These are phyloP conservation scores for Penicillium sp. DNA, from an alignment of 2,329 filamentous ascomycete genomes.

Conservation along the genomic window DNA sequence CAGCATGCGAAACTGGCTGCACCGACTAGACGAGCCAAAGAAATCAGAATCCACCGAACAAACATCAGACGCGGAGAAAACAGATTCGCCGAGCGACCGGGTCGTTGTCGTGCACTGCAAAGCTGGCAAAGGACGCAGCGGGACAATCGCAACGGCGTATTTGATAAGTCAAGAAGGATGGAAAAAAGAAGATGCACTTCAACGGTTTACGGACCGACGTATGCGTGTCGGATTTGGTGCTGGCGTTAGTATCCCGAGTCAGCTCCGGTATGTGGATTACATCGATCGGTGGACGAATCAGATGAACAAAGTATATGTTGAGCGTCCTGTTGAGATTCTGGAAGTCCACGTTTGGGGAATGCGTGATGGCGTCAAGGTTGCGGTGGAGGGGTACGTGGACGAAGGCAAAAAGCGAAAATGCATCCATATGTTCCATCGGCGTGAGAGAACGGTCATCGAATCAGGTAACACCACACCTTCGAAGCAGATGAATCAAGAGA, in stretches of 20 bases:
- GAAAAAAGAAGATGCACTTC: slow-evolving; percentile 63
- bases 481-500: slow-evolving; percentile 9
- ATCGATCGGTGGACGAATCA: slow-evolving; percentile 81
- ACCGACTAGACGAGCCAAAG: slow-evolving; percentile 35
- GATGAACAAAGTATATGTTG: slow-evolving; percentile 73
- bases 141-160: slow-evolving; percentile 84
- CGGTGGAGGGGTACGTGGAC: slow-evolving; percentile 82
- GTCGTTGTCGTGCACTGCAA: slow-evolving; percentile 96
- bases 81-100: slow-evolving; percentile 45
- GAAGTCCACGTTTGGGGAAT: slow-evolving; percentile 91
- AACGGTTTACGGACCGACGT: slow-evolving; percentile 73
- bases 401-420: slow-evolving; percentile 82
- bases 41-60: slow-evolving; percentile 14
- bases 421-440: slow-evolving; percentile 74
- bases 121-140: slow-evolving; percentile 90
- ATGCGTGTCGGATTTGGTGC: slow-evolving; percentile 89
- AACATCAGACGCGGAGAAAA: background rate
- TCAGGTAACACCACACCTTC: slow-evolving; percentile 49
- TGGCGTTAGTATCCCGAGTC: slow-evolving; percentile 90
- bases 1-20: slow-evolving; percentile 87
- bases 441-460: slow-evolving; percentile 62
- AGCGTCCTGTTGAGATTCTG: slow-evolving; percentile 77
- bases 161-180: slow-evolving; percentile 83
- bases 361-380: slow-evolving; percentile 81
- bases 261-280: slow-evolving; percentile 83